Base-by-base conservation (phyloP, 768 basidiomycete species). In the Leccinum subtestaceum region DNA sequence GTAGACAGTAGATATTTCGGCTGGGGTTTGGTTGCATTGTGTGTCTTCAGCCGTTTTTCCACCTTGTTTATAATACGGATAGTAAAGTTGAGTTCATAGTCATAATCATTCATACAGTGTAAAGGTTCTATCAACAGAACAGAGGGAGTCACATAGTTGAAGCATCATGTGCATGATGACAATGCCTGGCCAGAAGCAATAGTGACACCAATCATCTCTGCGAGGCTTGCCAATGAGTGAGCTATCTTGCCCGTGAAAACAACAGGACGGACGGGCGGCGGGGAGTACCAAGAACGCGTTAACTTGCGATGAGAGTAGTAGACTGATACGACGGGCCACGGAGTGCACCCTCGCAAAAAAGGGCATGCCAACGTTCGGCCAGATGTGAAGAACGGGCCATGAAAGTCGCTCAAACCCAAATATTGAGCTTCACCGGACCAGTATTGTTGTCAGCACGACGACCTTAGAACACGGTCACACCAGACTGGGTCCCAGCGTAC, bases 401-500 rank as follows among this genome's bases (percentile, higher is more conserved):
- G 21, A 11, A 50, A 58, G 46, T 59, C 50, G 65, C 60, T 68
- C 60, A 55, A 67, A 43, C 38, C 38, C 50, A 32, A 0, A 34
- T 34, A 58, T 55, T 34, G 65, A 59, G 60, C 52, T 52, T 54
- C 52, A 27, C 53, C 53, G 21, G 46, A 59, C 52, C 60, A 40
- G 36, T 23, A 17, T 48, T 32, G 49, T 51, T 23, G 54, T 63
- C 47, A 38, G 48, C 51, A 53, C 38, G 23, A 52, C 49, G 50
- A 47, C 50, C 29, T 77, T 82, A 94, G 75, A 91, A 94, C 63
- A 91, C 90, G 40, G 92, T 94, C 62, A 94, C 81, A 48, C 92
- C 91, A 51, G 86, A 84, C 70, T 93, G 92, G 15, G 91, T 93
- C 27, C 88, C 89, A 8, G 89, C 78, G 71, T 94, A 94, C 74